Evolutionary conservation across 805 yeast species (phyloP).

Genomic region (Candida sakaeoensis): DNA sequence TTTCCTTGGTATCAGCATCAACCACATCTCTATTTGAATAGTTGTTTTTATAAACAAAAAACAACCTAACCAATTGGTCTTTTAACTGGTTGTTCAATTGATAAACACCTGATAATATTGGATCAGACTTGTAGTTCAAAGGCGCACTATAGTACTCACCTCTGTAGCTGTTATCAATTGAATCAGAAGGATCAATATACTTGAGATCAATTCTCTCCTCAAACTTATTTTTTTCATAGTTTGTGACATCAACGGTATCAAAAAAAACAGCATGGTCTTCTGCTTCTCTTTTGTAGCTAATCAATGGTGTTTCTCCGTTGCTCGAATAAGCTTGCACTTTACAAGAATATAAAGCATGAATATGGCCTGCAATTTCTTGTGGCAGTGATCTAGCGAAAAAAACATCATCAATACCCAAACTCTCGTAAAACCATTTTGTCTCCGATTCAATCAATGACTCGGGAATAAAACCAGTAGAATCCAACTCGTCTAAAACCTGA

Average conservation of each 20-base stretch:
- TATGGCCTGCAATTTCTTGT: conserved; percentile 74
- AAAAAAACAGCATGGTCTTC: conserved; percentile 89
- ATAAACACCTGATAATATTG: conserved; percentile 38
- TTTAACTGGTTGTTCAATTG: conserved; percentile 33
- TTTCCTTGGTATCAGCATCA: conserved; percentile 28
- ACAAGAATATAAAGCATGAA: conserved; percentile 86
- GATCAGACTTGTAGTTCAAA: conserved; percentile 44
- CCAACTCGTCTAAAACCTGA: conserved; percentile 75
- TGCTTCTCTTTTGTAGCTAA: conserved; percentile 75
- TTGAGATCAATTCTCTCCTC: conserved; percentile 78
- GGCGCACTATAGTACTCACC: conserved; percentile 78
- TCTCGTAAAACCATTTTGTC: conserved; percentile 83
- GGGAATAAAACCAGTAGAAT: conserved; percentile 84
- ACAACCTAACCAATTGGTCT: conserved; percentile 58
- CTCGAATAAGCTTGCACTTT: conserved; percentile 73
- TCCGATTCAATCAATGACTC: conserved; percentile 81
- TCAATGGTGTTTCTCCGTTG: conserved; percentile 44
- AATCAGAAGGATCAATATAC: conserved; percentile 58
- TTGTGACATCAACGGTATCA: conserved; percentile 51
- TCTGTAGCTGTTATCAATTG: conserved; percentile 48
- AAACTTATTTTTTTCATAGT: conserved; percentile 42
- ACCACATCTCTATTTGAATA: conserved; percentile 19
- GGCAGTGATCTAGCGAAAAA: conserved; percentile 86
- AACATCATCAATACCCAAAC: conserved; percentile 86
- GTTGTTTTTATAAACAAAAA: conserved; percentile 75